Conservation (phyloP, 345 rosid species). For the Gossypium australe region DNA sequence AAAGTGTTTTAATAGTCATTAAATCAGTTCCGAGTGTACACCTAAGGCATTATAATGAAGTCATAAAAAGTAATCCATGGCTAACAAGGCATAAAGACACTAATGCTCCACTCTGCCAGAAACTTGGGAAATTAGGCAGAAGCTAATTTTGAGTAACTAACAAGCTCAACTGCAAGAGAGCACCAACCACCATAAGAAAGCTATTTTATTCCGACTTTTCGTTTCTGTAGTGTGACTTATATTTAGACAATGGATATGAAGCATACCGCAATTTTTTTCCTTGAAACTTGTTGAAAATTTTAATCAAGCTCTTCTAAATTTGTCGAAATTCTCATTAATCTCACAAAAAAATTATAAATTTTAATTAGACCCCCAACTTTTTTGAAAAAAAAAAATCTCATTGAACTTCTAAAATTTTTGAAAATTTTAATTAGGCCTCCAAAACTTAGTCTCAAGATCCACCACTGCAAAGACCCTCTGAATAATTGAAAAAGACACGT, state of each 20-base stretch:
- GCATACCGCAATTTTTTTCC: too few relatives aligned
- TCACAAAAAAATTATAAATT: too few relatives aligned
- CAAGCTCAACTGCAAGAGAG: background rate
- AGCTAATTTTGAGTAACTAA: background rate
- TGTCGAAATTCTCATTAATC: too few relatives aligned
- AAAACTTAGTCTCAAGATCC: too few relatives aligned
- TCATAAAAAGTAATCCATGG: background rate
- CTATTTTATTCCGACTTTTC: background rate
- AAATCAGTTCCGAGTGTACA: background rate
- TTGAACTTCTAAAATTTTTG: too few relatives aligned
- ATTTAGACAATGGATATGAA: background rate
- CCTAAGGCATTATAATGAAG: background rate
- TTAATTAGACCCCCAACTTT: too few relatives aligned
- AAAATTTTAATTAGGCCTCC: too few relatives aligned
- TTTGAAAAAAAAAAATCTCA: too few relatives aligned
- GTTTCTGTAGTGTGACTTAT: background rate
- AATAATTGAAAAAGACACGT: too few relatives aligned
- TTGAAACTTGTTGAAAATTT: too few relatives aligned
- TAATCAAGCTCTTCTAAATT: too few relatives aligned
- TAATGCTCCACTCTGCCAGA: background rate
- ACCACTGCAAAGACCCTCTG: too few relatives aligned
- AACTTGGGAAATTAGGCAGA: background rate
- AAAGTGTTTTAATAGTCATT: background rate
- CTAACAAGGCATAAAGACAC: background rate
- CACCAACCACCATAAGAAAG: background rate